Evolutionary conservation across 148 eudicot species (phyloP), one percentile per base, ranked within the genome.

Genomic region (Silene latifolia): DNA sequence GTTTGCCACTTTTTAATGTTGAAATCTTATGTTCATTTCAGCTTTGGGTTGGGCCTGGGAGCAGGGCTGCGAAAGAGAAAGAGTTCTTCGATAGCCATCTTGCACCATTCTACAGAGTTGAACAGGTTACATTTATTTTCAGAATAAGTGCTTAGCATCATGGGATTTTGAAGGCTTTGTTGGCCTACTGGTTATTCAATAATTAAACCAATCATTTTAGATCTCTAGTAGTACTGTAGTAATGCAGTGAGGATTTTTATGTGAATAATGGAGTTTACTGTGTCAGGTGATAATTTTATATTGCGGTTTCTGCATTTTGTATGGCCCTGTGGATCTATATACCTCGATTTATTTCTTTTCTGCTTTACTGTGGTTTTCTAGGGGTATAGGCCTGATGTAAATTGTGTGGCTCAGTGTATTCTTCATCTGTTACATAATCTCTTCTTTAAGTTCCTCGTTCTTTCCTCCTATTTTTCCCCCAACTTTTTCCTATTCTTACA

Each of bases 41-140:
- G 99, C 96, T 96, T 60, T 96, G 99, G 99, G 99, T 96, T 42
- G 98, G 95, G 44, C 93, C 83, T 72, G 97, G 97, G 63, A 96
- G 99, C 85, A 85, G 87, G 87, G 98, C 98, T 75, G 97, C 97
- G 35, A 86, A 88, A 74, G 97, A 96, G 87, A 96, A 90, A 80
- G 85, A 83, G 58, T 96, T 87, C 73, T 96, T 96, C 76, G 99
- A 96, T 81, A 88, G 77, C 74, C 98, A 96, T 75, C 89, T 96
- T 76, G 93, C 97, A 66, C 99, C 99, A 21, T 96, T 96, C 78
- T 96, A 96, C 84, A 85, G 99, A 84, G 91, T 96, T 80, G 99
- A 96, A 87, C 93, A 96, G 98, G 99, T 95, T 76, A 21, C 69
- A 63, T 46, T 44, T 72, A 61, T 29, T 71, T 25, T 47, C 66